A percentile compares a stretch with the other conserved stretches of the same genome.
phyloP scores from a whole-genome alignment of 257 asterid species.

The Marsdenia floribunda region DNA sequence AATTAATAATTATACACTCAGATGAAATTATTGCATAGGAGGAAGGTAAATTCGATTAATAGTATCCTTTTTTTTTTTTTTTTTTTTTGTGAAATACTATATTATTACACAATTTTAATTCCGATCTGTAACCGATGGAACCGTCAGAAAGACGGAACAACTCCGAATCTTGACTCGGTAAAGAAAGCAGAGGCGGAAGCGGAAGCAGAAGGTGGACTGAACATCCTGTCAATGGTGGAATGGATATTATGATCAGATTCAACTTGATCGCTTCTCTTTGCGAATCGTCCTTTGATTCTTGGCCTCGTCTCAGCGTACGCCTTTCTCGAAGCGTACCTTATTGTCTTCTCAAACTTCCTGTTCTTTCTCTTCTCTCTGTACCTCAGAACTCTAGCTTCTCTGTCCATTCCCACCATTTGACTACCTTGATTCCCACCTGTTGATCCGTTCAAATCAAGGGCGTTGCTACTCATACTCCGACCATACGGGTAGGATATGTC shows the following conservation, averaged over 20 bases:
- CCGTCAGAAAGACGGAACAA: slow-evolving; percentile 9
- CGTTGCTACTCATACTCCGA: slow-evolving; percentile 15
- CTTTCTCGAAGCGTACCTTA: slow-evolving; percentile 11
- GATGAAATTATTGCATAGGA: neutral
- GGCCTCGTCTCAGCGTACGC: slow-evolving; percentile 14
- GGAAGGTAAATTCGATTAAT: neutral
- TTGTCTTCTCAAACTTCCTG: slow-evolving; percentile 11
- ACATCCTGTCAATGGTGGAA: slow-evolving; percentile 5
- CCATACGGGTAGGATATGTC: slow-evolving; percentile 51
- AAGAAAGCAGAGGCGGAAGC: slow-evolving; percentile 31
- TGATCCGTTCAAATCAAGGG: slow-evolving; percentile 24
- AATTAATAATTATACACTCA: neutral
- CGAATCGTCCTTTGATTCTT: slow-evolving; percentile 13
- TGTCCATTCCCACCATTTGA: slow-evolving; percentile 32
- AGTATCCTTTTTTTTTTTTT: neutral
- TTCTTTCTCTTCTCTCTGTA: slow-evolving; percentile 12
- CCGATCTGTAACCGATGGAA: slow-evolving; percentile 13
- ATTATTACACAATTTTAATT: neutral
- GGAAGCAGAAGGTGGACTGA: slow-evolving; percentile 1
- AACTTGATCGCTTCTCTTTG: slow-evolving; percentile 3
- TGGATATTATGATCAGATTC: neutral
- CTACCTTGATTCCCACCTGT: slow-evolving; percentile 28
- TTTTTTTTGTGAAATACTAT: neutral
- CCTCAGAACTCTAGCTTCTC: slow-evolving; percentile 11
- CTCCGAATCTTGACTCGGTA: slow-evolving; percentile 18